Conservation (phyloP, 495 filamentous ascomycete species). For the Penicillium riverlandense region DNA sequence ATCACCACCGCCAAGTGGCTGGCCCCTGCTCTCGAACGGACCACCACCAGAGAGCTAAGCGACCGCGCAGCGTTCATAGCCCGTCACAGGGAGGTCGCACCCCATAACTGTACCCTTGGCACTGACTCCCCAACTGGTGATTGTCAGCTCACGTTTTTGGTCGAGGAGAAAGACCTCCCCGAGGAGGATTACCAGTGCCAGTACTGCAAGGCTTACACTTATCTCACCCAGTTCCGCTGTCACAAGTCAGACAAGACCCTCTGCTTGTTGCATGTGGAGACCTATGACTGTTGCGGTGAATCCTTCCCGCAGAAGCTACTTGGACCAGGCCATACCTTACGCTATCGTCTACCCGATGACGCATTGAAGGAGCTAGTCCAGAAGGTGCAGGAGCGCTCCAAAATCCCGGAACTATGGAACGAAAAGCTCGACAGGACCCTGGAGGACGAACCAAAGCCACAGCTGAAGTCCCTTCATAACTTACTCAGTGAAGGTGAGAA, state of each 20-base stretch:
- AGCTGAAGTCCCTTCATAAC: conserved; percentile 76
- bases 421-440: conserved; percentile 82
- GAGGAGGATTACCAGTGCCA: conserved; percentile 88
- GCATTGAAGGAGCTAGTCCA: conserved; percentile 56
- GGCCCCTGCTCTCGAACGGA: conserved; percentile 73
- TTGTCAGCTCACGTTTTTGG: conserved; percentile 37
- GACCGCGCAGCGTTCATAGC: conserved; percentile 61
- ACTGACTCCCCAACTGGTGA: conserved; percentile 20
- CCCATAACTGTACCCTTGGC: conserved; percentile 41
- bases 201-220: conserved; percentile 88
- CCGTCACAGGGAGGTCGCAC: conserved; percentile 50
- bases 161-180: conserved; percentile 66
- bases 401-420: conserved; percentile 80
- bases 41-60: conserved; percentile 62
- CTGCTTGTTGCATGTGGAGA: conserved; percentile 73
- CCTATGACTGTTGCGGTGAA: conserved; percentile 68
- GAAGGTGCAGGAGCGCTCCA: conserved; percentile 79
- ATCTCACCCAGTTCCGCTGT: conserved; percentile 85
- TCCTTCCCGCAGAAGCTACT: conserved; percentile 51
- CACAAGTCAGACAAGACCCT: conserved; percentile 66
- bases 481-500: conserved; percentile 92
- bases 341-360: conserved; percentile 71
- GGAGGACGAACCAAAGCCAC: conserved; percentile 73
- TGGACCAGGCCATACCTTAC: conserved; percentile 58
- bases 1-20: conserved; percentile 96